Percentiles rank a stretch among this genome's conserved stretches.
These are phyloP conservation scores for Quercus cerris DNA, from an alignment of 306 rosid genomes.

Conservation along the genomic window DNA sequence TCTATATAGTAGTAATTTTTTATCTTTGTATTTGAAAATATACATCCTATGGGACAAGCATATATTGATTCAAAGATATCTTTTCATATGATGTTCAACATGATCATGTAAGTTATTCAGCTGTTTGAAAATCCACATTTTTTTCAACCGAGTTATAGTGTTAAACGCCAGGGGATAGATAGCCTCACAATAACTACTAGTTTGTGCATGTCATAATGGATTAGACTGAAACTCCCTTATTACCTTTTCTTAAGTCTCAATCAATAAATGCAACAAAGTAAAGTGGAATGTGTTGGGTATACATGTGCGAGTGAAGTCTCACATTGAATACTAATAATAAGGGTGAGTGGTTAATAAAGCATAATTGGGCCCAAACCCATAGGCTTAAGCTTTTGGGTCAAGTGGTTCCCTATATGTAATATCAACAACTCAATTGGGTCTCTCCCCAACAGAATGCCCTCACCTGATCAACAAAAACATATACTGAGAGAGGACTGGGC, in stretches of 20 bases:
- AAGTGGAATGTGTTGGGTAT: background rate
- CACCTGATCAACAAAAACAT: slow-evolving; percentile 67
- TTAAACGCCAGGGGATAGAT: background rate
- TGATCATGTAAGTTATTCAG: background rate
- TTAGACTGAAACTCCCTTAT: background rate
- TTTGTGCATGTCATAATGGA: background rate
- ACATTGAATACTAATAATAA: too few species aligned
- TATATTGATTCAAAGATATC: background rate
- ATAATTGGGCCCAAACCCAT: too few species aligned
- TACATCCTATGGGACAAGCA: background rate
- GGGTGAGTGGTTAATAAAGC: too few species aligned
- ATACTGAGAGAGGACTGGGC: slow-evolving; percentile 75
- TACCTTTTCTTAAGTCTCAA: background rate
- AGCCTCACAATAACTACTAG: background rate
- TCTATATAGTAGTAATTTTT: background rate
- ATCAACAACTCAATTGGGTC: too few species aligned
- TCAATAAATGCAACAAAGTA: background rate
- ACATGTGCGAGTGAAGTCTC: too few species aligned
- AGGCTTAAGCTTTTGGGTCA: too few species aligned
- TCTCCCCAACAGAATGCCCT: background rate
- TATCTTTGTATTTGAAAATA: background rate
- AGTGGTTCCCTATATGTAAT: too few species aligned
- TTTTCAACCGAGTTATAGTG: background rate
- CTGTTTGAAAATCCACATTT: background rate
- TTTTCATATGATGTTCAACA: background rate